Evolutionary conservation across 1,284 basidiomycete species (phyloP).

Genomic region (Irpex sp.): DNA sequence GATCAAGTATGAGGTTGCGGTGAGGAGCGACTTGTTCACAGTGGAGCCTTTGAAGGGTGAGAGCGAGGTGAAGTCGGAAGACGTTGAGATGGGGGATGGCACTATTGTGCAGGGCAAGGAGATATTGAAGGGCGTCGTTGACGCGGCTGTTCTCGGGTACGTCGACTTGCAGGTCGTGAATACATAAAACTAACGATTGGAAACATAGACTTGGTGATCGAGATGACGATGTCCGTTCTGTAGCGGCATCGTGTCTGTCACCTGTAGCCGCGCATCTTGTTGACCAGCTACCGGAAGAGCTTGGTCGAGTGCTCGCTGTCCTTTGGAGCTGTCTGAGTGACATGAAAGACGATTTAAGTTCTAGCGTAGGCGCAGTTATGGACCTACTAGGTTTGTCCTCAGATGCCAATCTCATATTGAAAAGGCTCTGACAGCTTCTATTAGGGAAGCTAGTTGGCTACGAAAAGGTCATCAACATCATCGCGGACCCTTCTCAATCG

Average conservation of each 20-base stretch:
- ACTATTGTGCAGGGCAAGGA: constrained; percentile 38
- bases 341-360: constrained; percentile 96
- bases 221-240: constrained; percentile 96
- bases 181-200: constrained; percentile 11
- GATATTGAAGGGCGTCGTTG: constrained; percentile 75
- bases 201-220: constrained; percentile 74
- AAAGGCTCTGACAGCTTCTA: constrained; percentile 6
- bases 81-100: constrained; percentile 4
- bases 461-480: constrained; percentile 74
- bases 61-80: not conserved
- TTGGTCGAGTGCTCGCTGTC: constrained; percentile 76
- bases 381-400: constrained; percentile 75
- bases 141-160: constrained; percentile 85
- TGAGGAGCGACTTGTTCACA: constrained; percentile 81
- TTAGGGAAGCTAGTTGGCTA: constrained; percentile 81
- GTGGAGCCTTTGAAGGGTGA: constrained; percentile 16
- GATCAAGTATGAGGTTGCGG: constrained; percentile 97
- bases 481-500: constrained; percentile 67
- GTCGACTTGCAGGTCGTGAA: constrained; percentile 18
- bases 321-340: constrained; percentile 91
- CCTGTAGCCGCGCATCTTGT: constrained; percentile 86
- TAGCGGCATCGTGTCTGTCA: constrained; percentile 89
- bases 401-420: constrained; percentile 12
- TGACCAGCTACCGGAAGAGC: constrained; percentile 67
- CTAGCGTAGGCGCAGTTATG: constrained; percentile 97